Evolutionary conservation across 1,284 basidiomycete genomes (phyloP).

Genomic region (Ganoderma multipileum): DNA sequence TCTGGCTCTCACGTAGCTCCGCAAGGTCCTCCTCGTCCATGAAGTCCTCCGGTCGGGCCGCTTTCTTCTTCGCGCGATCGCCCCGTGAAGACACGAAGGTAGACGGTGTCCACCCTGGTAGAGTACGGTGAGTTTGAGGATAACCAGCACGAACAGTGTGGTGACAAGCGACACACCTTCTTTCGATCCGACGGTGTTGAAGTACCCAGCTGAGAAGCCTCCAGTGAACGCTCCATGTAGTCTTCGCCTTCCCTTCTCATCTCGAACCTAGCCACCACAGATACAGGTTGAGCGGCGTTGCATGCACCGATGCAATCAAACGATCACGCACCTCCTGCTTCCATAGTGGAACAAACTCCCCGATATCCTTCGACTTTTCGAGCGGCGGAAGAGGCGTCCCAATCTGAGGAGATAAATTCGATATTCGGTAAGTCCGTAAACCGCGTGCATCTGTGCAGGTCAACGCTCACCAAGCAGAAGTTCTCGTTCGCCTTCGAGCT

Average conservation of each 20-base stretch:
- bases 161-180: constrained; percentile 66
- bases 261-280: constrained; percentile 67
- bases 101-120: constrained; percentile 89
- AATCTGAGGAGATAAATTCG: constrained; percentile 58
- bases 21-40: constrained; percentile 99
- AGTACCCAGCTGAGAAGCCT: constrained; percentile 97
- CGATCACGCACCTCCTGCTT: constrained; percentile 83
- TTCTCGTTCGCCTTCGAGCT: constrained; percentile 81
- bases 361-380: constrained; percentile 86
- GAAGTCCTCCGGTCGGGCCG: constrained; percentile 84
- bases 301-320: background rate
- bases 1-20: constrained; percentile 75
- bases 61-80: constrained; percentile 69
- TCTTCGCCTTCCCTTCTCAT: constrained; percentile 92
- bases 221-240: constrained; percentile 99
- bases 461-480: constrained; percentile 78
- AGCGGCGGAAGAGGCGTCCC: constrained; percentile 92
- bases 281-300: background rate
- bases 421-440: background rate
- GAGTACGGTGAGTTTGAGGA: background rate
- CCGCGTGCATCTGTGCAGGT: background rate
- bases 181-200: constrained; percentile 94
- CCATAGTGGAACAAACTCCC: constrained; percentile 97
- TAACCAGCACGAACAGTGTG: background rate
- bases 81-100: constrained; percentile 89